phyloP scores from a whole-genome alignment of 1,284 basidiomycete species.

The Cryptococcus deneoformans region DNA sequence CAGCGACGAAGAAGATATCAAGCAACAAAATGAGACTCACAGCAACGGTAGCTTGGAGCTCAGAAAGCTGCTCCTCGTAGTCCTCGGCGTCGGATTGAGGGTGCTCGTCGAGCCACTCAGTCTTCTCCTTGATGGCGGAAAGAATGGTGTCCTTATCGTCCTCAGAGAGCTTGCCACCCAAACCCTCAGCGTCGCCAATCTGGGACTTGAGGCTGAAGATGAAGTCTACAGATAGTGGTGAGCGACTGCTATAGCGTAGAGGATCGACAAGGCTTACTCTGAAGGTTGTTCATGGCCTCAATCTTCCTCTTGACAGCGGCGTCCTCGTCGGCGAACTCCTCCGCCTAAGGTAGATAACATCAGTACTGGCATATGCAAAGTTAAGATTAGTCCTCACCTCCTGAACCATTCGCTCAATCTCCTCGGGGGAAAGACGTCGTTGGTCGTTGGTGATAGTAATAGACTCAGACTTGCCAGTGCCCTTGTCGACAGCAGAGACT shows the following conservation, averaged over 20 bases:
- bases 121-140: slow-evolving; percentile 78
- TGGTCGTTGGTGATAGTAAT: slow-evolving; percentile 76
- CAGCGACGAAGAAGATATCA: background rate
- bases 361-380: too few species aligned
- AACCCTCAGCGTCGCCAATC: slow-evolving; percentile 78
- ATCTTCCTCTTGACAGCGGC: slow-evolving; percentile 84
- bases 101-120: slow-evolving; percentile 86
- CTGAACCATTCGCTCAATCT: slow-evolving; percentile 86
- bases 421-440: slow-evolving; percentile 74
- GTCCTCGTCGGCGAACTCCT: slow-evolving; percentile 80
- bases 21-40: slow-evolving; percentile 15
- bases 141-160: slow-evolving; percentile 89
- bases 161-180: slow-evolving; percentile 81
- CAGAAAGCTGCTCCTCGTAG: slow-evolving; percentile 82
- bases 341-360: slow-evolving; percentile 53
- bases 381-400: slow-evolving; percentile 50
- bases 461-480: slow-evolving; percentile 83
- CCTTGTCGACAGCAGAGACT: slow-evolving; percentile 85
- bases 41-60: slow-evolving; percentile 66
- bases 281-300: slow-evolving; percentile 74
- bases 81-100: slow-evolving; percentile 77
- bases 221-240: slow-evolving; percentile 30
- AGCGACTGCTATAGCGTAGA: background rate
- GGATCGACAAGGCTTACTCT: slow-evolving; percentile 29
- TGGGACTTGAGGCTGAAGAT: slow-evolving; percentile 80